Conservation (phyloP, 1,139 yeast species). For the Geotrichum aggregatum region DNA sequence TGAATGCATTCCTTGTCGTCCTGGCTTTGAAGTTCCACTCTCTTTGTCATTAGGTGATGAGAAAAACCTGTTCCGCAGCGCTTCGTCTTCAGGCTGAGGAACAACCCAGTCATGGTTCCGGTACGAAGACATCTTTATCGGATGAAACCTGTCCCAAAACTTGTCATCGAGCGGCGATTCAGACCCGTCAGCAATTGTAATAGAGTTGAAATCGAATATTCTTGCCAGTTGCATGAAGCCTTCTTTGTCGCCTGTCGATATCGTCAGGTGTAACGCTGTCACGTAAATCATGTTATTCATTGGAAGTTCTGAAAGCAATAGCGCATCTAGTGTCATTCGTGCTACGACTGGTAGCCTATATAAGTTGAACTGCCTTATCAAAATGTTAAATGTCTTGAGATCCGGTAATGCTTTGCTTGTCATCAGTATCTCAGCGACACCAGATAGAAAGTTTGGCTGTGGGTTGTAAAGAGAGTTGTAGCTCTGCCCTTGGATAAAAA, state of each 20-base stretch:
- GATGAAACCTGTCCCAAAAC: conserved; percentile 17
- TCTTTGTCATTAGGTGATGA: background rate
- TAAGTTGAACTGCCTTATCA: conserved; percentile 26
- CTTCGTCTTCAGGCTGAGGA: conserved; percentile 11
- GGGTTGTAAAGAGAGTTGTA: background rate
- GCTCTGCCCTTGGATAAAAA: conserved; percentile 1
- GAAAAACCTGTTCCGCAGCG: conserved; percentile 21
- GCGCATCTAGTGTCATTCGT: conserved; percentile 28
- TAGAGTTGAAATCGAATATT: conserved; percentile 21
- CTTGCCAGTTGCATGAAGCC: conserved; percentile 25
- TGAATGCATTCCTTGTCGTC: conserved; percentile 6
- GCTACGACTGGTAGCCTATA: conserved; percentile 30
- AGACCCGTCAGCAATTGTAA: conserved; percentile 14
- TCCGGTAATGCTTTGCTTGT: conserved; percentile 27
- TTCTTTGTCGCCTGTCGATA: conserved; percentile 22
- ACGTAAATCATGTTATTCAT: conserved; percentile 25
- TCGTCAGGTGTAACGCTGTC: conserved; percentile 26
- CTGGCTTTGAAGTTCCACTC: background rate
- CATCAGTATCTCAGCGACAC: conserved; percentile 24
- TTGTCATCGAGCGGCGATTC: conserved; percentile 17
- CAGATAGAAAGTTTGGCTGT: conserved; percentile 9
- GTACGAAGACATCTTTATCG: conserved; percentile 18
- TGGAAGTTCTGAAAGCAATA: conserved; percentile 26
- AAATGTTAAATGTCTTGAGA: conserved; percentile 26
- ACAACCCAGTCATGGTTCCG: conserved; percentile 15